Conservation (phyloP, 2,329 filamentous ascomycete genomes). For the Fusarium sp. region DNA sequence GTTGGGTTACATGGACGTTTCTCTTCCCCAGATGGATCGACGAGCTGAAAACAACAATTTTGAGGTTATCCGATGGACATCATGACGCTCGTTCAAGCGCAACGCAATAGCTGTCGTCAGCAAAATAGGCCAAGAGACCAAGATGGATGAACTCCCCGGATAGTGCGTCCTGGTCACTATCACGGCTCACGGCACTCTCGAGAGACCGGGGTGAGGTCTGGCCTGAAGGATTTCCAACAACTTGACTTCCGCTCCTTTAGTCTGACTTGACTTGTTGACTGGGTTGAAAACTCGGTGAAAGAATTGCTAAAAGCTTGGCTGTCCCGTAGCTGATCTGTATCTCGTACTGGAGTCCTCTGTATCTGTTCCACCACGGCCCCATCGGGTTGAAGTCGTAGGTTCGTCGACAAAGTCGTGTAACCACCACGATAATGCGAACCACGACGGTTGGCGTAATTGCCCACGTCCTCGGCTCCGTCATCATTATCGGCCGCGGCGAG, state of each 20-base stretch:
- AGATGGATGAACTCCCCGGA: neutral
- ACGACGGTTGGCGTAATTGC: neutral
- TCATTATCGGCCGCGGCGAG: slow-evolving; percentile 5
- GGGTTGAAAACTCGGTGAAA: neutral
- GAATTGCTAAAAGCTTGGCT: neutral
- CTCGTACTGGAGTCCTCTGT: slow-evolving; percentile 14
- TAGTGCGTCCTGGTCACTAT: neutral
- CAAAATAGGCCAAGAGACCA: neutral
- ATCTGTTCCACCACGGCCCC: slow-evolving; percentile 11
- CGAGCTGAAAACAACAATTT: neutral
- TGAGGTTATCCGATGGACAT: neutral
- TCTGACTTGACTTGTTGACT: neutral
- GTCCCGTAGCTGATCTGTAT: slow-evolving; percentile 1
- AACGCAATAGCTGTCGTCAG: neutral
- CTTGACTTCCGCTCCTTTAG: neutral
- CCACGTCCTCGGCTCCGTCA: neutral
- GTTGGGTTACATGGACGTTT: neutral
- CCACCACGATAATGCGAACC: slow-evolving; percentile 7
- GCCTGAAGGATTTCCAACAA: neutral
- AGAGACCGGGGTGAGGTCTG: neutral
- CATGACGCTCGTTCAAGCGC: neutral
- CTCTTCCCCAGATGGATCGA: neutral
- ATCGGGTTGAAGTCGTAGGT: slow-evolving; percentile 15
- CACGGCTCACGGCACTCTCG: neutral
- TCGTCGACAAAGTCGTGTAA: slow-evolving; percentile 10